Evolutionary conservation across 2,329 filamentous ascomycete species (phyloP).

Genomic region (Trichothecium roseum): DNA sequence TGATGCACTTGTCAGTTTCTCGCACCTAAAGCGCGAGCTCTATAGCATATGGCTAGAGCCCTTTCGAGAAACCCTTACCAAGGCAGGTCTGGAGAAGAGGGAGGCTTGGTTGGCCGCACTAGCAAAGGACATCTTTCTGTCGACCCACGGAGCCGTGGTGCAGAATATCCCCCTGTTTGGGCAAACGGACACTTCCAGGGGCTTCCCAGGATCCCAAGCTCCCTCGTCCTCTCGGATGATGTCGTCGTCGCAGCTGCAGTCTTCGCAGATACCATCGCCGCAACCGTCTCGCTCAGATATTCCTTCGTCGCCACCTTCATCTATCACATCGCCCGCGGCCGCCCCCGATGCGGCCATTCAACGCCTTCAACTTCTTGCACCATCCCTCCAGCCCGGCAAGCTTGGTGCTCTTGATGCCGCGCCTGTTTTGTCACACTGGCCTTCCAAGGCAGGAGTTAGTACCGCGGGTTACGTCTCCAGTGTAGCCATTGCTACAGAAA

Average conservation of each 20-base stretch:
- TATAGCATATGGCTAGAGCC: slow-evolving; percentile 21
- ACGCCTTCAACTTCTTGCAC: slow-evolving; percentile 23
- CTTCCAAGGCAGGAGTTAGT: slow-evolving; percentile 22
- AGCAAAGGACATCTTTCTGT: slow-evolving; percentile 22
- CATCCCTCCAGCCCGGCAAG: slow-evolving; percentile 15
- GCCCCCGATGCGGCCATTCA: slow-evolving; percentile 17
- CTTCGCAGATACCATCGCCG: slow-evolving; percentile 1
- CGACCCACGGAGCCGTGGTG: slow-evolving; percentile 22
- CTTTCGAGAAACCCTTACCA: slow-evolving; percentile 11
- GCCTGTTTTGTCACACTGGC: slow-evolving; percentile 26
- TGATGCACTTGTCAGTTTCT: slow-evolving; percentile 13
- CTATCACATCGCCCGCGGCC: slow-evolving; percentile 5
- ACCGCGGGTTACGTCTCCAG: slow-evolving; percentile 26
- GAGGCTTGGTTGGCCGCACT: slow-evolving; percentile 19
- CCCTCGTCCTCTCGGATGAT: slow-evolving; percentile 13
- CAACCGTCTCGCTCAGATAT: slow-evolving; percentile 4
- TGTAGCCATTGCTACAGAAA: slow-evolving; percentile 22
- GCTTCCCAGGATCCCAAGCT: slow-evolving; percentile 8
- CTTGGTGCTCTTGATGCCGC: slow-evolving; percentile 16
- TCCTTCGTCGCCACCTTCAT: slow-evolving; percentile 11
- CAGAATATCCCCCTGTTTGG: slow-evolving; percentile 21
- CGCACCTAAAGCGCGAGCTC: slow-evolving; percentile 17
- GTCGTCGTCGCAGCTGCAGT: slow-evolving; percentile 9
- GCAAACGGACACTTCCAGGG: slow-evolving; percentile 6
- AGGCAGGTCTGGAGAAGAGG: slow-evolving; percentile 13